These are phyloP conservation scores for Nitzschia sp. DNA, from an alignment of 108 stramenopile genomes.

Conservation along the genomic window DNA sequence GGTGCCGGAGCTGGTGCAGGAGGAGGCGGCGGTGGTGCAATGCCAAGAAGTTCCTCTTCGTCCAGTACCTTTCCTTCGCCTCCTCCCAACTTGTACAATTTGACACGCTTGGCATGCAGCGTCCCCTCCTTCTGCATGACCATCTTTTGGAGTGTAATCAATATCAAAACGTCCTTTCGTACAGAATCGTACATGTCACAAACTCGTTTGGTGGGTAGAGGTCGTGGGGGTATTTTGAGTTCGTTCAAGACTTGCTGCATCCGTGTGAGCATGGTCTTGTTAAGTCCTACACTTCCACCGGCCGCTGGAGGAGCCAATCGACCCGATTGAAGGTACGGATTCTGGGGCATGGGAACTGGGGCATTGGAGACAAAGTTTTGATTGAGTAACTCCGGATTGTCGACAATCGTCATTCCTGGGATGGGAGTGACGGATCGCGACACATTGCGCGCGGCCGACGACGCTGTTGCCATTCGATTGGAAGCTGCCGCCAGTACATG, in stretches of 20 bases:
- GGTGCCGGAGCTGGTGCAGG: conserved; percentile 17
- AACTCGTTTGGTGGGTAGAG: conserved; percentile 80
- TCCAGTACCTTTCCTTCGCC: conserved; percentile 27
- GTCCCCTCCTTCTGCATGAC: conserved; percentile 76
- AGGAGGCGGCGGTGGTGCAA: conserved; percentile 41
- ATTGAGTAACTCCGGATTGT: conserved; percentile 40
- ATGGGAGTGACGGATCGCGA: conserved; percentile 44
- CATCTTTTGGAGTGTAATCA: conserved; percentile 79
- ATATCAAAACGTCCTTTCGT: conserved; percentile 75
- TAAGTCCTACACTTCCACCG: conserved; percentile 67
- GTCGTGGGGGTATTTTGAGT: conserved; percentile 61
- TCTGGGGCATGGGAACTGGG: conserved; percentile 73
- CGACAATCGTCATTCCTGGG: conserved; percentile 11
- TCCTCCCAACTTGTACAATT: conserved; percentile 50
- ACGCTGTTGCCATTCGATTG: conserved; percentile 14
- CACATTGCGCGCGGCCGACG: conserved; percentile 33
- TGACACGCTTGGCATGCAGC: conserved; percentile 53
- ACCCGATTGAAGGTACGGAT: conserved; percentile 89
- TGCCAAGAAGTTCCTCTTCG: conserved; percentile 56
- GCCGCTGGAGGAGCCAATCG: conserved; percentile 71
- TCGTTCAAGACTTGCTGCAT: conserved; percentile 78
- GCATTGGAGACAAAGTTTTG: conserved; percentile 63
- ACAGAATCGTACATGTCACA: conserved; percentile 88
- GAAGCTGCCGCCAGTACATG: conserved; percentile 55
- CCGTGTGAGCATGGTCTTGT: conserved; percentile 71